Evolutionary conservation across 495 filamentous ascomycete genomes (phyloP).

Genomic region (Parathielavia appendiculata): DNA sequence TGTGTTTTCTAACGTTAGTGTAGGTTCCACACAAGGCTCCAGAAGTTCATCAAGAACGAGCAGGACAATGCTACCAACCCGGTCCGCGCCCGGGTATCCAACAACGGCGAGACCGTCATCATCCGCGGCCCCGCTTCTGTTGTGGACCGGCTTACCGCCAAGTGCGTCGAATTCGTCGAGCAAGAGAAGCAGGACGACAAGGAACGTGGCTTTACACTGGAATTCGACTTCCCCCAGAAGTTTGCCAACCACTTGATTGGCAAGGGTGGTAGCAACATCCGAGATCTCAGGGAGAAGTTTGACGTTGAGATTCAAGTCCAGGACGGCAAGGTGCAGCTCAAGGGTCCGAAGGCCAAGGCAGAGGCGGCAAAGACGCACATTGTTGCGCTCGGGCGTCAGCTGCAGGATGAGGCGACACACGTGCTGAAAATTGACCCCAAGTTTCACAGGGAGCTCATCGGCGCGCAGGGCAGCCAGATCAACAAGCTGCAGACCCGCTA

Average conservation of each 20-base stretch:
- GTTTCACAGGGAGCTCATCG: slow-evolving; percentile 84
- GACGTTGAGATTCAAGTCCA: slow-evolving; percentile 96
- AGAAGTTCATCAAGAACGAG: slow-evolving; percentile 69
- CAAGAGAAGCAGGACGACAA: slow-evolving; percentile 82
- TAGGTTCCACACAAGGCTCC: slow-evolving; percentile 65
- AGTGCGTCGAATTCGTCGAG: slow-evolving; percentile 69
- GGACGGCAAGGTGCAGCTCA: slow-evolving; percentile 57
- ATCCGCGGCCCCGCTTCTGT: slow-evolving; percentile 69
- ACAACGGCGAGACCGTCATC: slow-evolving; percentile 52
- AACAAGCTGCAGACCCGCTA: slow-evolving; percentile 87
- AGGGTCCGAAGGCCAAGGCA: slow-evolving; percentile 60
- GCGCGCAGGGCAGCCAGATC: slow-evolving; percentile 81
- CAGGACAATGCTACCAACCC: slow-evolving; percentile 58
- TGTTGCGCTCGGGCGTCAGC: slow-evolving; percentile 63
- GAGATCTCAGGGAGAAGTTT: slow-evolving; percentile 90
- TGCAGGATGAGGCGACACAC: slow-evolving; percentile 83
- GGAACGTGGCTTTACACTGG: slow-evolving; percentile 75
- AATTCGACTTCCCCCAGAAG: slow-evolving; percentile 91
- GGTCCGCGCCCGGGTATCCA: slow-evolving; percentile 67
- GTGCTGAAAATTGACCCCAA: slow-evolving; percentile 81
- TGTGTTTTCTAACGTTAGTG: slow-evolving; percentile 6
- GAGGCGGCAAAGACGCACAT: slow-evolving; percentile 78
- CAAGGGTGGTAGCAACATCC: slow-evolving; percentile 86
- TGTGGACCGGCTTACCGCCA: slow-evolving; percentile 64
- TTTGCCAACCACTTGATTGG: slow-evolving; percentile 91